phyloP scores from a whole-genome alignment of 768 basidiomycete genomes.

The Gloeopeniophorella convolvens region DNA sequence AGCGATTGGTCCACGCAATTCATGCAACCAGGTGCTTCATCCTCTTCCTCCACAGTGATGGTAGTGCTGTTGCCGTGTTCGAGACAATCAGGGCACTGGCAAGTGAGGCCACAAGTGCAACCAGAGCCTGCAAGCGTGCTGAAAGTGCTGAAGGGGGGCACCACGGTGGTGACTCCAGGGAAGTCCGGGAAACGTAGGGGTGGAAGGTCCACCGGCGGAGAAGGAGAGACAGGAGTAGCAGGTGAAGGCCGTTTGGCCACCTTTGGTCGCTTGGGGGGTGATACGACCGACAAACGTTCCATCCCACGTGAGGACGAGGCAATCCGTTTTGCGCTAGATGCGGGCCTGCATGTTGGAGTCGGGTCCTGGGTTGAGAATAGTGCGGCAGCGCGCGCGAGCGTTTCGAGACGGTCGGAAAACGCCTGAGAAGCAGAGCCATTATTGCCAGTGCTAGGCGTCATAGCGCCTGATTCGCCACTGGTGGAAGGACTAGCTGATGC shows the following conservation, averaged over 20 bases:
- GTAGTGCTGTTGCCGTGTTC: too few species aligned
- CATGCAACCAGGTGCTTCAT: too few species aligned
- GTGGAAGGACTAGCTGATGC: neutral
- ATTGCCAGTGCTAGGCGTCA: neutral
- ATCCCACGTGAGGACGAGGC: neutral
- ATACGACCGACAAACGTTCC: neutral
- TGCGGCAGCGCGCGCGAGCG: slow-evolving; percentile 18
- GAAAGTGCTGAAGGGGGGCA: slow-evolving; percentile 22
- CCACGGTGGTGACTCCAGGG: slow-evolving; percentile 8
- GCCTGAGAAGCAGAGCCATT: neutral
- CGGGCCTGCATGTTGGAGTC: neutral
- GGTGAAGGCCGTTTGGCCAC: neutral
- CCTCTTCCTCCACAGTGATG: too few species aligned
- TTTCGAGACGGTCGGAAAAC: slow-evolving; percentile 10
- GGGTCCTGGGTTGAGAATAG: slow-evolving; percentile 3
- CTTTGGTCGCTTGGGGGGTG: neutral
- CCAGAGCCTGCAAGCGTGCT: slow-evolving; percentile 20
- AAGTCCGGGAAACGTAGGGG: slow-evolving; percentile 14
- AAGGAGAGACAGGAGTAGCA: neutral
- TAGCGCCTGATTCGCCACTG: slow-evolving; percentile 5
- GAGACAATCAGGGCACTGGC: slow-evolving; percentile 17
- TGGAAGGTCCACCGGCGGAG: slow-evolving; percentile 15
- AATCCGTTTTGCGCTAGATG: neutral
- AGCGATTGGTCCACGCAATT: slow-evolving; percentile 16
- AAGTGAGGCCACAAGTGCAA: slow-evolving; percentile 22